Percentiles rank a stretch among this genome's conserved stretches.
These are phyloP conservation scores for Penicillium sp. DNA, from an alignment of 2,329 filamentous ascomycete species.

Conservation along the genomic window DNA sequence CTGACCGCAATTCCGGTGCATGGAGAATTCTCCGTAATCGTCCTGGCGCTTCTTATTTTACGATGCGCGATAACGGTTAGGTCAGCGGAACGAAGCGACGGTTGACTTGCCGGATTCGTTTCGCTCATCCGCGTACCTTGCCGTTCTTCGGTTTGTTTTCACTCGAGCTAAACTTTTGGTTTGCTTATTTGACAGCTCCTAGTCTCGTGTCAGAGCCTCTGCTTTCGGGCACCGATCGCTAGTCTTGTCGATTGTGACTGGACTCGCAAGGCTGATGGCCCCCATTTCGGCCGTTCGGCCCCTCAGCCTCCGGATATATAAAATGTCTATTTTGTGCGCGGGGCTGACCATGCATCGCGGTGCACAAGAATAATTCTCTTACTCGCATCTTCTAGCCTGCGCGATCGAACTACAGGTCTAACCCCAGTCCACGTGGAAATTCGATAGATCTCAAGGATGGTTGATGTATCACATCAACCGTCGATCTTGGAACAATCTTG, in stretches of 20 bases:
- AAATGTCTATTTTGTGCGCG: neutral
- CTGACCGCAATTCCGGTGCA: conserved; percentile 21
- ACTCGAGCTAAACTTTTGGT: neutral
- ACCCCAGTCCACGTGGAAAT: conserved; percentile 11
- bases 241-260: neutral
- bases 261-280: conserved; percentile 3
- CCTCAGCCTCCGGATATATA: neutral
- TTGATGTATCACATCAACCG: conserved; percentile 4
- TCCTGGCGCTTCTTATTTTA: conserved; percentile 17
- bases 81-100: conserved; percentile 5
- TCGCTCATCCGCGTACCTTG: neutral
- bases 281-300: neutral
- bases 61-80: conserved; percentile 10
- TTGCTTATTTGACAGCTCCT: neutral
- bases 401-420: neutral
- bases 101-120: neutral
- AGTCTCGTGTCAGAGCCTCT: neutral
- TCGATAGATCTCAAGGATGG: conserved; percentile 3
- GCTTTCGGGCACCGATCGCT: conserved; percentile 11
- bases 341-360: neutral
- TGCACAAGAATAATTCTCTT: neutral
- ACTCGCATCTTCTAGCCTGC: neutral
- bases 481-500: conserved; percentile 4
- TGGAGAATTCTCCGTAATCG: conserved; percentile 14
- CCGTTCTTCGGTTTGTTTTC: neutral